Base-by-base conservation (phyloP, 495 filamentous ascomycete species). In the Penicillium steckii region DNA sequence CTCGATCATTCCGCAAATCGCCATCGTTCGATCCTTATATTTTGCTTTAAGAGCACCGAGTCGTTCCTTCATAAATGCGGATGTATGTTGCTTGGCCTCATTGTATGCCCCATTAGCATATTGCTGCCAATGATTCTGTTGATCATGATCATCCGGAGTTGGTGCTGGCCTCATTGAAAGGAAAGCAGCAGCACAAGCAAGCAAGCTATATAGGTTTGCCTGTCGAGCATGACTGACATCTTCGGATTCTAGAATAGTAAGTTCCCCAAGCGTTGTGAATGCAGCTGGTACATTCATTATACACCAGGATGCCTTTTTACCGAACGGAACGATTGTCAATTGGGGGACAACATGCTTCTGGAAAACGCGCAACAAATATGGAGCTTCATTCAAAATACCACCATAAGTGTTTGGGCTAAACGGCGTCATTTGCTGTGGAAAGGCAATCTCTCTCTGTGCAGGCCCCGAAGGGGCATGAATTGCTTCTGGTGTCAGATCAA, bases 1-100 rank as follows among this genome's bases (percentile, higher is more conserved):
- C 37, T 58, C 52, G 0, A 60, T 58, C 55, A 70, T 46, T 21
- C 40, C 60, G 26, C 45, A 66, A 3, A 68, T 52, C 0, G 67
- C 67, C 67, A 70, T 70, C 30, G 66, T 22, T 21, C 67, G 67
- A 24, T 70, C 67, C 30, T 70, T 70, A 27, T 66, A 70, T 25
- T 70, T 70, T 21, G 61, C 15, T 18, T 37, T 37, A 15, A 7
- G 33, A 7, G 8, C 13, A 15, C 33, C 33, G 8, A 37, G 13
- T 5, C n/a, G 33, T 15, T 37, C 33, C 18, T 37, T 37, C 33
- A 37, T 37, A 17, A 18, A 37, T 2, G 18, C 18, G 13, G 18
- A 3, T 15, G 66, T 57, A 27, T 63, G 53, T 21, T 55, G 41
- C 32, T 57, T 61, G 4, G 55, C 65, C 23, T 56, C 27, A 10